Conservation (phyloP, 441 rosid species). For the Rhodomyrtus psidioides region DNA sequence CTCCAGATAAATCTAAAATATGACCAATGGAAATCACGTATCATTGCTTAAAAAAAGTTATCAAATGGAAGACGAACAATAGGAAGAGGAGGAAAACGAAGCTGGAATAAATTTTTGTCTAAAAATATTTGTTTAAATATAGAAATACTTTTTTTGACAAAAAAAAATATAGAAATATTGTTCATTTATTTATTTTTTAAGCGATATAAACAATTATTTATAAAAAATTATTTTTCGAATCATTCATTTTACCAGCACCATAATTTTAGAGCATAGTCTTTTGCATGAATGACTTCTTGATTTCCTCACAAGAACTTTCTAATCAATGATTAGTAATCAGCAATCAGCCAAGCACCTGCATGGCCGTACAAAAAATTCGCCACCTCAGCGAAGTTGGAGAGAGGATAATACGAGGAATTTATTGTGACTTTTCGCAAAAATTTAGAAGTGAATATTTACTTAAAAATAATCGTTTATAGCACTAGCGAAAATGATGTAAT, state of each 20-base stretch:
- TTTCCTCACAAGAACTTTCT: neutral
- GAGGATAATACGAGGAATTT: neutral
- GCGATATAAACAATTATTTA: too few relatives aligned
- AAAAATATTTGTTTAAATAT: too few relatives aligned
- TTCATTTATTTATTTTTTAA: too few relatives aligned
- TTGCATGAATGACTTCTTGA: neutral
- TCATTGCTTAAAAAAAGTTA: neutral
- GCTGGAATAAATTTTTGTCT: too few relatives aligned
- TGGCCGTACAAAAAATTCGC: neutral
- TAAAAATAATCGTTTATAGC: neutral
- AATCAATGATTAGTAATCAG: too few relatives aligned
- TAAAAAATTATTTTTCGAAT: too few relatives aligned
- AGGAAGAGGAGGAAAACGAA: too few relatives aligned
- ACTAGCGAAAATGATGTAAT: too few relatives aligned
- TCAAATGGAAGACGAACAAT: neutral
- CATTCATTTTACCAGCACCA: neutral
- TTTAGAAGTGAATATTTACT: rapidly evolving
- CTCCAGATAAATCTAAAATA: neutral
- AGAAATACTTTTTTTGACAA: too few relatives aligned
- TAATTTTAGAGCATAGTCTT: neutral
- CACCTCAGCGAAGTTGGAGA: neutral
- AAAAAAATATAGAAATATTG: too few relatives aligned
- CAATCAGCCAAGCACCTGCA: neutral
- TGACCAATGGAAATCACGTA: neutral
- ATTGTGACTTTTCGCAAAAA: neutral